Conservation (phyloP, 352 stramenopile genomes). For the Phytophthora foliorum region DNA sequence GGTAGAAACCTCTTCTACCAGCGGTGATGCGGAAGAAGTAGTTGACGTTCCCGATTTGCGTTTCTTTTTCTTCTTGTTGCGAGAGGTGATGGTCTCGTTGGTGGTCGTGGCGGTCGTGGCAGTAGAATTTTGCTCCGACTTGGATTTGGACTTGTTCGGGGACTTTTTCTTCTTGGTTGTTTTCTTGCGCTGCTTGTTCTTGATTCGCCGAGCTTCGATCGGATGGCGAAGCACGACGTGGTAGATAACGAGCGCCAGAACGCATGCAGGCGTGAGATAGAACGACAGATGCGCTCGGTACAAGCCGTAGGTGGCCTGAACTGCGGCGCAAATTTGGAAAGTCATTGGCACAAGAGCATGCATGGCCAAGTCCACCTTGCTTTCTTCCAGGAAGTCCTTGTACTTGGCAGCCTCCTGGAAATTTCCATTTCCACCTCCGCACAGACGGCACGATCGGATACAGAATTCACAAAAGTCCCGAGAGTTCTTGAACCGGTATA, state of each 20-base stretch:
- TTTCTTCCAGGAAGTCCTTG: conserved; percentile 78
- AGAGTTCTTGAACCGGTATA: conserved; percentile 71
- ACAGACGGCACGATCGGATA: conserved; percentile 73
- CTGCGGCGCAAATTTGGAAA: conserved; percentile 55
- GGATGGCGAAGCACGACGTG: conserved; percentile 59
- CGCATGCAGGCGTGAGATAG: conserved; percentile 55
- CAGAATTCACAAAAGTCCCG: conserved; percentile 85
- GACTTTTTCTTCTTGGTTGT: conserved; percentile 67
- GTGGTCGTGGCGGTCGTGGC: conserved; percentile 5
- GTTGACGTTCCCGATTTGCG: conserved; percentile 37
- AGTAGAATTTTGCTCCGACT: conserved; percentile 26
- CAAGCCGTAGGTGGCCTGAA: conserved; percentile 58
- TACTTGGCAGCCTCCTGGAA: conserved; percentile 80
- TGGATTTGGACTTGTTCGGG: conserved; percentile 46
- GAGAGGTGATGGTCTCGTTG: conserved; percentile 18
- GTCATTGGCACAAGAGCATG: conserved; percentile 65
- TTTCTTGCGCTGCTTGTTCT: conserved; percentile 67
- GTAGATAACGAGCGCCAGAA: conserved; percentile 62
- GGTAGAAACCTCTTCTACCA: conserved; percentile 40
- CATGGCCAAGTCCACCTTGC: conserved; percentile 59
- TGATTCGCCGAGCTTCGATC: conserved; percentile 61
- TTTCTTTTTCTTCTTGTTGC: conserved; percentile 56
- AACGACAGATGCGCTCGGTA: conserved; percentile 63
- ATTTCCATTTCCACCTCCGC: conserved; percentile 81
- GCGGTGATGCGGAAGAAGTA: conserved; percentile 29